Percentiles rank a stretch among this genome's conserved stretches.
Conservation (phyloP, 2,329 filamentous ascomycete species). For the Fusarium irregulare region DNA sequence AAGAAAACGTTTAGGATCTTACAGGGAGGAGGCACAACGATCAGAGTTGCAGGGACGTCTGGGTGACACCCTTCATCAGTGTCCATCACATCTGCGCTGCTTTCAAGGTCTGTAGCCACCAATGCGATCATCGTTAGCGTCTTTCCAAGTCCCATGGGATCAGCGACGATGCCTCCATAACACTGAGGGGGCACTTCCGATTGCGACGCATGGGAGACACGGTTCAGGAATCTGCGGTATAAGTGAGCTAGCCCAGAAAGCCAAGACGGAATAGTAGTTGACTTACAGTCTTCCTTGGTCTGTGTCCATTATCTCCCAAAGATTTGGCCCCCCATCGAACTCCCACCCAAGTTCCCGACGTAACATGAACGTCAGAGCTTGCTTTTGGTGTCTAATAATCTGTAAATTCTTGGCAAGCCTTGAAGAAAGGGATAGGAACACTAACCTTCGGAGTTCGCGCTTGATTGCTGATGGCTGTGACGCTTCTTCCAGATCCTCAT, state of each 20-base stretch:
- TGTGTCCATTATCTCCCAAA: conserved; percentile 50
- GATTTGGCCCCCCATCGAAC: conserved; percentile 43
- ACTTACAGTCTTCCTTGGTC: conserved; percentile 39
- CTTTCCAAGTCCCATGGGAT: conserved; percentile 61
- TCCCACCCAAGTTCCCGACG: conserved; percentile 53
- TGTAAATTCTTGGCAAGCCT: background rate
- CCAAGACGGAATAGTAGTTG: accelerated
- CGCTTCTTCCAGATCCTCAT: conserved; percentile 46
- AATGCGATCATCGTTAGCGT: conserved; percentile 58
- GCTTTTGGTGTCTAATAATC: conserved; percentile 54
- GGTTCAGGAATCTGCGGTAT: conserved; percentile 50
- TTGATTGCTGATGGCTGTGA: conserved; percentile 43
- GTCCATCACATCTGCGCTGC: accelerated
- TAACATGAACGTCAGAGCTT: conserved; percentile 58
- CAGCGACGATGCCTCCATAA: conserved; percentile 59
- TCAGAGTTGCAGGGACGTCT: conserved; percentile 41
- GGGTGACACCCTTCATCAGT: background rate
- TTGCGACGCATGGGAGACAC: conserved; percentile 46
- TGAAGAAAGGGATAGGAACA: too few species aligned
- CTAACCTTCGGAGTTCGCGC: conserved; percentile 43
- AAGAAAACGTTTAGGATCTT: conserved; percentile 7
- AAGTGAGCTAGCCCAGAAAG: background rate
- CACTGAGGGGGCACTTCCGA: conserved; percentile 50
- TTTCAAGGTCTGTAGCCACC: conserved; percentile 44
- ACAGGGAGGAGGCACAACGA: conserved; percentile 55